A percentile compares a stretch with the other conserved stretches of the same genome.
These are phyloP conservation scores for Elsinoe australis DNA, from an alignment of 2,329 filamentous ascomycete species.

Conservation along the genomic window DNA sequence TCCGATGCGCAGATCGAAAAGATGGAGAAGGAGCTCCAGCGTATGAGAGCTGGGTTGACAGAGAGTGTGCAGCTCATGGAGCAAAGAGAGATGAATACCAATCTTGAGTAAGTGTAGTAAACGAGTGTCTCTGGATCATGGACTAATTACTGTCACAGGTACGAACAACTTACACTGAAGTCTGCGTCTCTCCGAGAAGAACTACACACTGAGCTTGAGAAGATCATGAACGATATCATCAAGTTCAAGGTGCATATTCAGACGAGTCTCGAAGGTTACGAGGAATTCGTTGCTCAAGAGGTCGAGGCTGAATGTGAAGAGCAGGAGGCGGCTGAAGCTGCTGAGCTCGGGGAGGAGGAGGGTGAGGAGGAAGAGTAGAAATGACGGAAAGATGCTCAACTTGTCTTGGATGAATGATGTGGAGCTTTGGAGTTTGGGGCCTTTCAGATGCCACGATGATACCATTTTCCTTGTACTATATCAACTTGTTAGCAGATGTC, in stretches of 20 bases:
- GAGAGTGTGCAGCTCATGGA: constrained; percentile 89
- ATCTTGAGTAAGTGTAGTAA: constrained; percentile 66
- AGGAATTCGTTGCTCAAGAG: constrained; percentile 86
- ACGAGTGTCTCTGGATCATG: neutral
- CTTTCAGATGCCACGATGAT: neutral
- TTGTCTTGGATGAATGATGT: neutral
- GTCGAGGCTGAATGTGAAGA: constrained; percentile 59
- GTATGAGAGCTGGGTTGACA: constrained; percentile 74
- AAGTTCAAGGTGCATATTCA: constrained; percentile 98
- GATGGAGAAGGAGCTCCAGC: constrained; percentile 96
- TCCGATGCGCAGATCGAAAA: constrained; percentile 94
- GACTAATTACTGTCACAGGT: constrained; percentile 46
- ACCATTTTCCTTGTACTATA: neutral
- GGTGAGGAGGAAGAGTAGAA: neutral
- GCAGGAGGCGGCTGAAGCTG: constrained; percentile 33
- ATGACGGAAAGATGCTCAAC: too few relatives aligned
- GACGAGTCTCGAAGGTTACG: constrained; percentile 85
- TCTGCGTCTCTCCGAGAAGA: constrained; percentile 85
- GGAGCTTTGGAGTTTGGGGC: neutral
- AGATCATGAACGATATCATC: constrained; percentile 93
- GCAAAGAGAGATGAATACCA: constrained; percentile 91
- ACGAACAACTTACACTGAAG: constrained; percentile 82
- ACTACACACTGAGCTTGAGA: constrained; percentile 93
- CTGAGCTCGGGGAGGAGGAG: constrained; percentile 15
- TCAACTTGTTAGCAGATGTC: neutral